phyloP scores from a whole-genome alignment of 805 yeast genomes.

The Peterozyma xylosa region DNA sequence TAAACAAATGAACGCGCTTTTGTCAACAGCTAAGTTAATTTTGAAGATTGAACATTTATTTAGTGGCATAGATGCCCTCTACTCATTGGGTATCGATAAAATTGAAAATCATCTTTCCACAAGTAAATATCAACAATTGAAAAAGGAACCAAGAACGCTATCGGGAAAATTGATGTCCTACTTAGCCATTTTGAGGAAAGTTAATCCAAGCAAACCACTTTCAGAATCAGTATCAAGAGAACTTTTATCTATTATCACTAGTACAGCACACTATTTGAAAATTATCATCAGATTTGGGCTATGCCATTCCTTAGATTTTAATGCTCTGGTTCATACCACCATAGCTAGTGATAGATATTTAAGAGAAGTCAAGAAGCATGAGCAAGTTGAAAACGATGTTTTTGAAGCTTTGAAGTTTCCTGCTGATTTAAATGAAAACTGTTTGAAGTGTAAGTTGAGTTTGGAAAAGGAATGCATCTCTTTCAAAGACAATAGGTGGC shows the following conservation, averaged over 20 bases:
- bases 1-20: conserved; percentile 58
- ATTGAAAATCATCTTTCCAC: conserved; percentile 7
- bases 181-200: conserved; percentile 72
- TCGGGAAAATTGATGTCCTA: conserved; percentile 89
- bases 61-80: conserved; percentile 57
- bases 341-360: conserved; percentile 60
- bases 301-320: conserved; percentile 63
- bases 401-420: conserved; percentile 40
- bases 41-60: conserved; percentile 71
- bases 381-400: conserved; percentile 27
- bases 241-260: conserved; percentile 75
- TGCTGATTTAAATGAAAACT: conserved; percentile 64
- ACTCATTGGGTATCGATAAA: conserved; percentile 14
- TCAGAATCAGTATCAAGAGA: conserved; percentile 46
- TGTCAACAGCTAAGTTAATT: conserved; percentile 65
- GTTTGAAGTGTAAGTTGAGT: conserved; percentile 62
- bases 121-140: conserved; percentile 28
- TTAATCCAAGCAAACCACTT: conserved; percentile 24
- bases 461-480: conserved; percentile 80
- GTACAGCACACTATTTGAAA: conserved; percentile 88
- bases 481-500: conserved; percentile 70
- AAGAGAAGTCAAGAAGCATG: conserved; percentile 41
- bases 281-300: conserved; percentile 76
- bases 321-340: conserved; percentile 49
- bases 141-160: conserved; percentile 72